Evolutionary conservation across 2,329 filamentous ascomycete genomes (phyloP).

Genomic region (Arthrinium phaeospermum): DNA sequence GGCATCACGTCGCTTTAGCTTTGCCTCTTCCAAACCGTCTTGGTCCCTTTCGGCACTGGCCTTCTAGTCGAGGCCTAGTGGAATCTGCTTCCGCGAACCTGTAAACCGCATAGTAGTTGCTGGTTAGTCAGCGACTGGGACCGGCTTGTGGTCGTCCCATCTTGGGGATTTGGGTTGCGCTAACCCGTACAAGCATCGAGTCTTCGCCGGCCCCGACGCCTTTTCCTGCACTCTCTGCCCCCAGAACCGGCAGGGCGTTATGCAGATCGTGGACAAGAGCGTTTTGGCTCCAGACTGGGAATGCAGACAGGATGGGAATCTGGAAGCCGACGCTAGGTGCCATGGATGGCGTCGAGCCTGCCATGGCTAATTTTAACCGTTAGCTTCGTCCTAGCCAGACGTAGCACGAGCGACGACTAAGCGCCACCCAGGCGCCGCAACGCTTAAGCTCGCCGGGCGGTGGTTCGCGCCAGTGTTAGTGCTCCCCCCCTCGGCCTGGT

Average conservation of each 20-base stretch:
- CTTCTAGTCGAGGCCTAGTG: background rate
- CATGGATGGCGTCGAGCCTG: background rate
- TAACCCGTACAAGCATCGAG: background rate
- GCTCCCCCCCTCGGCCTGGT: background rate
- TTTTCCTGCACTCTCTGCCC: background rate
- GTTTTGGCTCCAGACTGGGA: background rate
- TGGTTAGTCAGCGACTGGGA: background rate
- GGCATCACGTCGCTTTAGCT: background rate
- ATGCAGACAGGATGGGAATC: background rate
- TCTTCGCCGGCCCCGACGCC: constrained; percentile 9
- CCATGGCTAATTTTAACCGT: constrained; percentile 8
- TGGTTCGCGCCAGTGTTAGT: background rate
- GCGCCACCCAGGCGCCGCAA: background rate
- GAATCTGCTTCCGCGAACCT: background rate
- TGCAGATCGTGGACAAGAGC: background rate
- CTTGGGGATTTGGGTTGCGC: background rate
- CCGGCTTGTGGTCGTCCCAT: background rate
- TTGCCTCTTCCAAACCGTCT: background rate
- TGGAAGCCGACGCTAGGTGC: background rate
- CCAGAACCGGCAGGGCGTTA: background rate
- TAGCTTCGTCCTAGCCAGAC: background rate
- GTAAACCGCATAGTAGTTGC: background rate
- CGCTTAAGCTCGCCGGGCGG: background rate
- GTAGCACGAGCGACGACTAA: constrained; percentile 1
- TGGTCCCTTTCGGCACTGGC: background rate